Conservation (phyloP, 2,329 filamentous ascomycete genomes). For the Botryotinia globosa region DNA sequence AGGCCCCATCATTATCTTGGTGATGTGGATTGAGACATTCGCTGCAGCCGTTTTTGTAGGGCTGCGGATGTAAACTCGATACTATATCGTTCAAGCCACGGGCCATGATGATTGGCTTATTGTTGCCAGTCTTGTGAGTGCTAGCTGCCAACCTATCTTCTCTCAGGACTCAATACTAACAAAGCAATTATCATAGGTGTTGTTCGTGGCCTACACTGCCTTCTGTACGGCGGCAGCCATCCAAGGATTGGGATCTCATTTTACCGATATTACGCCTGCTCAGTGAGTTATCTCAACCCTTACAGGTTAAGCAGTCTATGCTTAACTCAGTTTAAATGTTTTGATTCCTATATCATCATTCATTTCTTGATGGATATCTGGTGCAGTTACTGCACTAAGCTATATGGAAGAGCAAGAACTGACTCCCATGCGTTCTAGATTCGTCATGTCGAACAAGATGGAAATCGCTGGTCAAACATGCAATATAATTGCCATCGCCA, state of each 20-base stretch:
- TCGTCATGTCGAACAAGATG: constrained; percentile 14
- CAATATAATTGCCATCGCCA: constrained; percentile 10
- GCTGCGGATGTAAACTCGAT: constrained; percentile 13
- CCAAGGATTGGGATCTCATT: constrained; percentile 6
- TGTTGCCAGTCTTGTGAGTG: constrained; percentile 10
- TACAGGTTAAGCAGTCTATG: background rate
- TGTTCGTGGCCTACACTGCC: constrained; percentile 2
- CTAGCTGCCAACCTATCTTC: background rate
- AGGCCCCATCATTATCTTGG: constrained; percentile 9
- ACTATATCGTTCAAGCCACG: background rate
- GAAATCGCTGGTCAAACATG: constrained; percentile 16
- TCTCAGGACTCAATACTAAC: background rate
- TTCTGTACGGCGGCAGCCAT: constrained; percentile 4
- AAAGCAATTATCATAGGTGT: background rate
- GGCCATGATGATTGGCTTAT: constrained; percentile 15
- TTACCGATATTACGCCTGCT: background rate
- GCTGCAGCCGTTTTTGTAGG: background rate
- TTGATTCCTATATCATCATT: background rate
- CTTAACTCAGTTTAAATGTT: background rate
- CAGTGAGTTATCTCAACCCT: background rate
- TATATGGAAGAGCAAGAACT: background rate
- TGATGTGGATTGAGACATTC: constrained; percentile 14
- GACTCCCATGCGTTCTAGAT: background rate
- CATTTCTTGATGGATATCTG: background rate
- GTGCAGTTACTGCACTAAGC: background rate